Evolutionary conservation across 1,284 basidiomycete species (phyloP), one percentile per base, ranked within the genome.

Genomic region (Thelephora terrestris): DNA sequence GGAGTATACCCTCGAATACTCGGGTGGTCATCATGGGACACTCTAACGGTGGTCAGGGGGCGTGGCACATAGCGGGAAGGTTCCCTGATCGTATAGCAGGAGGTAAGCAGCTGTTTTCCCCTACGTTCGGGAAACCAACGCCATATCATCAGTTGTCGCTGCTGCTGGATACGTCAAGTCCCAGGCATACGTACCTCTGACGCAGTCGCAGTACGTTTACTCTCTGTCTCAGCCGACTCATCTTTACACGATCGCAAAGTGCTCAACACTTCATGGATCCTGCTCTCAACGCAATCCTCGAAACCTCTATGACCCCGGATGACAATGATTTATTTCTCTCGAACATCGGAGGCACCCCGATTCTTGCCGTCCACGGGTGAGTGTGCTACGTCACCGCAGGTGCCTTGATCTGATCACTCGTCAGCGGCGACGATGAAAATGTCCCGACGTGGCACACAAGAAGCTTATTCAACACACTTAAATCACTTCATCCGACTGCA

Each of bases 21-120:
- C 69, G 68, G 25, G 75, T 81, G 0, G 62, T 88, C 9, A 59
- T 93, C 6, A 68, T 93, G 42, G 92, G 92, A 0, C 92, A 96
- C 60, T 94, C 91, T 2, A 96, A 96, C 61, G 92, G 92, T 7
- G 92, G 91, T 3, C 92, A 95, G 64, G 92, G 92, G 0, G 73
- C 84, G 2, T 92, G 90, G 86, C 82, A 91, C 60, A 59, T 85
- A 5, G 78, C 85, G 1, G 74, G 79, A 21, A 72, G 84, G 49
- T 87, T 77, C 60, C 90, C 91, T 0, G 91, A 94, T 61, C 71
- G 76, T 35, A 75, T 91, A 1, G 60, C 82, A 3, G 91, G 74
- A 45, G 76, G 81, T 81, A 53, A 44, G 64, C 46, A 7, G 12
- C 36, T 12, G 12, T 18, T 17, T 12, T 35, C 7, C 1, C 16